Base-by-base conservation (phyloP, 2,329 filamentous ascomycete genomes). In the Sordariomycetes sp. region DNA sequence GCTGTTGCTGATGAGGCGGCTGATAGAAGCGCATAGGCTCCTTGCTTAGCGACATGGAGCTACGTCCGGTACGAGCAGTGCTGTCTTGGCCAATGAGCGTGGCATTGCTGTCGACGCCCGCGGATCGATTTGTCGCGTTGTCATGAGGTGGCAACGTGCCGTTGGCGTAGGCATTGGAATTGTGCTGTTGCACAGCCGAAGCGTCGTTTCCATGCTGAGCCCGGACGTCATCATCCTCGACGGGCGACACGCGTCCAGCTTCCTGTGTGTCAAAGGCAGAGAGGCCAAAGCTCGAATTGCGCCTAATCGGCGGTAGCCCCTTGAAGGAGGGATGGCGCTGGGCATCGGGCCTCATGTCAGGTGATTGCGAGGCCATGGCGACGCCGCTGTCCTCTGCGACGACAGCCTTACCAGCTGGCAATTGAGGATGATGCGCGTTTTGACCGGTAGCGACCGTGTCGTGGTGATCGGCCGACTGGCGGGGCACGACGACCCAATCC, bases 281-380 rank as follows among this genome's bases (percentile, higher is more conserved):
- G 14, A 69, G 43, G 14, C 67, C 68, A 49, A 79, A 72, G 4
- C 70, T 72, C 12, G 75, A 78, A 11, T 63, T 66, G 21, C 72
- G 63, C 30, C 72, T 64, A 38, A 79, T 75, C 2, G 71, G 72
- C 4, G 75, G 75, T 24, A 80, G 51, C 1, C 70, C 70, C 16
- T 68, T 56, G 41, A 79, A 79, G 2, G 70, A 74, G 2, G 66
- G 58, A 9, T 62, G 55, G 21, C 66, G 59, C 25, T 61, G 53
- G 23, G 61, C 34, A 16, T 37, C 28, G 30, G 42, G 17, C 25
- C n/a, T 28, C 25, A 16, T 16, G 8, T 28, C 25, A 14, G 25
- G 3, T 14, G 25, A 9, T 15, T 28, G 19, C 18, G 30, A 21
- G 16, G 30, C 30, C 30, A 32, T 32, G 30, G 16, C 31, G 14